A percentile compares a stretch with the other conserved stretches of the same genome.
phyloP scores from a whole-genome alignment of 179 eudicot genomes.

The Actinidia arguta region DNA sequence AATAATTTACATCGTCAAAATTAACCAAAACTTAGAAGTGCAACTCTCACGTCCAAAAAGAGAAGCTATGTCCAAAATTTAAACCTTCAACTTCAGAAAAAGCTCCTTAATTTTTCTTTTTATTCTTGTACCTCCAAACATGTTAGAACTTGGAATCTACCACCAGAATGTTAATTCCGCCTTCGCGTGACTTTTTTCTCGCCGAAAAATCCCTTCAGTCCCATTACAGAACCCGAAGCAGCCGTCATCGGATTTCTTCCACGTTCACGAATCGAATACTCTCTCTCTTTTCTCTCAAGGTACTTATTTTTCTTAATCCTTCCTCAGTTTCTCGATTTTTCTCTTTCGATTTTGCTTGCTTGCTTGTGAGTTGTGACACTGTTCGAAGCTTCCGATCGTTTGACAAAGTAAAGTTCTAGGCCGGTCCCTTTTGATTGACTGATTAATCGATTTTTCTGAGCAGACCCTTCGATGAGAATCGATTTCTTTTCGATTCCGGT shows the following conservation, averaged over 20 bases:
- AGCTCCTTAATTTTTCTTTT: no score
- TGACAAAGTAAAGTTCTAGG: not conserved
- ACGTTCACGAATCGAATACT: not conserved
- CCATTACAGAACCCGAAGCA: not conserved
- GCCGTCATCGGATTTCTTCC: conserved; percentile 1
- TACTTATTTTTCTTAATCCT: not conserved
- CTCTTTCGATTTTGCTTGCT: not conserved
- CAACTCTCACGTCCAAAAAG: no score
- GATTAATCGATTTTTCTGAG: not conserved
- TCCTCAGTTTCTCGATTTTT: not conserved
- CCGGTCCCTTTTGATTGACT: not conserved
- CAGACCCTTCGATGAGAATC: not conserved
- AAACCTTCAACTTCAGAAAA: no score
- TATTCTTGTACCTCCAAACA: no score
- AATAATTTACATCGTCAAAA: no score
- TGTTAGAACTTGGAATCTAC: no score
- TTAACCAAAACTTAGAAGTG: no score
- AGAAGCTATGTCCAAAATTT: no score
- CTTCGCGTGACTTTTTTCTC: not conserved
- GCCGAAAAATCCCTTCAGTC: conserved; percentile 4
- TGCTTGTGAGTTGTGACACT: no score
- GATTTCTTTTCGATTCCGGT: not conserved
- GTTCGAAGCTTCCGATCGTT: conserved; percentile 8
- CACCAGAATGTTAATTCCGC: not conserved
- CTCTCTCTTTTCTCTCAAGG: conserved; percentile 4